Percentiles rank a stretch among this genome's conserved stretches.
Conservation (phyloP, 805 yeast species). For the Saturnispora galanensis region DNA sequence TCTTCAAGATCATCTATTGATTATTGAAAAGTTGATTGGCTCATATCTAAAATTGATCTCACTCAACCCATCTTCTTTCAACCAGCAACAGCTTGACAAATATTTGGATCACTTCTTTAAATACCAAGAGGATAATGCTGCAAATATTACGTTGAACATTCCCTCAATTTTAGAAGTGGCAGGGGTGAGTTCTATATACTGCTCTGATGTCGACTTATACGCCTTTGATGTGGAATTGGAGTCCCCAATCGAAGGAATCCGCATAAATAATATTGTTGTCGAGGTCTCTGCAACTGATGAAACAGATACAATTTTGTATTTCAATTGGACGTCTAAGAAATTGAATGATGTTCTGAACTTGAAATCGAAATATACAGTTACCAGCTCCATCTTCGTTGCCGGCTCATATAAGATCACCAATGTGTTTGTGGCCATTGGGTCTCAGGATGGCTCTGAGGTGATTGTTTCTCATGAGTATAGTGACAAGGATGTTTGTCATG, state of each 20-base stretch:
- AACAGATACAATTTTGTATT: constrained; percentile 1
- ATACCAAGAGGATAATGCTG: background rate
- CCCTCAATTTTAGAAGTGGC: background rate
- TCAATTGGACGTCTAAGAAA: background rate
- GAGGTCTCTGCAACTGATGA: constrained; percentile 1
- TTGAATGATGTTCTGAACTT: background rate
- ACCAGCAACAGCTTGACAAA: background rate
- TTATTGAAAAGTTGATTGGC: constrained; percentile 26
- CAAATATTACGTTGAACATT: background rate
- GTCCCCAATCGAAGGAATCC: constrained; percentile 15
- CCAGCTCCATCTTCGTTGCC: constrained; percentile 1
- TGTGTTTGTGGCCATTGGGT: constrained; percentile 4
- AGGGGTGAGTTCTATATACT: constrained; percentile 21
- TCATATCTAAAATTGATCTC: constrained; percentile 6
- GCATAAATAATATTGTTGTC: background rate
- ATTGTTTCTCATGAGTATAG: constrained; percentile 2
- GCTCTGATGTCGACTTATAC: constrained; percentile 29
- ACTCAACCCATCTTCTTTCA: constrained; percentile 1
- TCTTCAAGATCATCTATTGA: constrained; percentile 22
- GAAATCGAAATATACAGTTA: background rate
- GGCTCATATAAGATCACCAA: constrained; percentile 3
- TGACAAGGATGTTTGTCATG: background rate
- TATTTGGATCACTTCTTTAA: constrained; percentile 1
- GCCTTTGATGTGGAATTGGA: constrained; percentile 27
- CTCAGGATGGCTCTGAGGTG: background rate